Evolutionary conservation across 164 flowering plant genomes (phyloP).

Genomic region (Stephania japonica): DNA sequence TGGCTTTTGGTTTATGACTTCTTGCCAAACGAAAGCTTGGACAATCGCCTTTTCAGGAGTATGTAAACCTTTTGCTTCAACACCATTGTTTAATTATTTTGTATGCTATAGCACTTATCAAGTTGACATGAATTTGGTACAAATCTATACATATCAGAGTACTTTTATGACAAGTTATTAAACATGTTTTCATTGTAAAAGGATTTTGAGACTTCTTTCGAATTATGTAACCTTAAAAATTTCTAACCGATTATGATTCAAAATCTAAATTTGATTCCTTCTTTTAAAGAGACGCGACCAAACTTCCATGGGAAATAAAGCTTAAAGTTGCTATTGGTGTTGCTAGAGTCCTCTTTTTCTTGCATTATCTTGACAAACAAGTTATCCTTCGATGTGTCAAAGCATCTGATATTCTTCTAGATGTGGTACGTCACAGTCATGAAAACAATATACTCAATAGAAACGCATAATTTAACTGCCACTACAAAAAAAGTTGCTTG

Average conservation of each 20-base stretch:
- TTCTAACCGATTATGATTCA: no score
- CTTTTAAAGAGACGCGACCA: conserved; percentile 62
- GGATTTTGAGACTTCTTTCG: no score
- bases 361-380: no score
- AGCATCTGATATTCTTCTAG: conserved; percentile 81
- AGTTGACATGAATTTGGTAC: no score
- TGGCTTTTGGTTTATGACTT: conserved; percentile 17
- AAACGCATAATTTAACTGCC: no score
- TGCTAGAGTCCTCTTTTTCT: conserved; percentile 78
- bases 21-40: conserved; percentile 26
- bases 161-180: no score
- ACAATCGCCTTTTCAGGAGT: conserved; percentile 89
- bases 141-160: no score
- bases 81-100: no score
- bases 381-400: conserved; percentile 85
- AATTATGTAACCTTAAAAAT: no score
- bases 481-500: no score
- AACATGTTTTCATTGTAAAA: no score
- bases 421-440: conserved; percentile 54
- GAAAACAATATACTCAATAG: no score
- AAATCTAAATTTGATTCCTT: neutral
- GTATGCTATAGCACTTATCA: neutral
- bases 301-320: conserved; percentile 81
- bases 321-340: conserved; percentile 85
- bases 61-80: neutral